phyloP scores from a whole-genome alignment of 2,329 filamentous ascomycete species.

The Setomelanomma holmii region DNA sequence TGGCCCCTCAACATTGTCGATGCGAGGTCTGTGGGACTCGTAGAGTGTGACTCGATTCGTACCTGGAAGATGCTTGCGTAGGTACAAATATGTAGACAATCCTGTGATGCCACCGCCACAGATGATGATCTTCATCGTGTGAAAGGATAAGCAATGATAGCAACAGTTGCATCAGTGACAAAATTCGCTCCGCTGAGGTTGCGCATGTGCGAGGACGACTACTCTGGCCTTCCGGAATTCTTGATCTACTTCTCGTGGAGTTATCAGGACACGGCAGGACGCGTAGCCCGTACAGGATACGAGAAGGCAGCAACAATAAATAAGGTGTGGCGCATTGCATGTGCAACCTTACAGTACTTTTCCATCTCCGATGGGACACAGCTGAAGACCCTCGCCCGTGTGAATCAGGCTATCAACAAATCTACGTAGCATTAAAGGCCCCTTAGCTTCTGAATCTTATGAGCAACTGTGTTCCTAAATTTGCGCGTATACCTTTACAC shows the following conservation, averaged over 20 bases:
- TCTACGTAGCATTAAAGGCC: no score
- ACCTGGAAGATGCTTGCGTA: constrained; percentile 30
- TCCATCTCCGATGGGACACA: no score
- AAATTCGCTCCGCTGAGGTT: no score
- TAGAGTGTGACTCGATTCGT: constrained; percentile 31
- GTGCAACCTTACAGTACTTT: no score
- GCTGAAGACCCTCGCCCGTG: no score
- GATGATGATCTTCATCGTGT: constrained; percentile 17
- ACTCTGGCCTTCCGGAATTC: background rate
- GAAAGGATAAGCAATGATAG: background rate
- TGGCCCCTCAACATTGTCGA: no score
- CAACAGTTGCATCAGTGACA: no score
- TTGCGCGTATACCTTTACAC: no score
- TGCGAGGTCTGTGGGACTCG: constrained; percentile 32
- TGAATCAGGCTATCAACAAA: no score
- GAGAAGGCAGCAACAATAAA: constrained; percentile 5
- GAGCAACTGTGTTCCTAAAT: no score
- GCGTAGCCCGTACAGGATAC: constrained; percentile 9
- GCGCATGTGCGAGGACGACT: no score
- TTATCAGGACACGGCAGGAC: background rate
- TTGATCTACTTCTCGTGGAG: background rate
- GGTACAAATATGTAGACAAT: constrained; percentile 29
- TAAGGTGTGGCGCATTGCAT: constrained; percentile 1
- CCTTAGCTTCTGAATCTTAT: no score
- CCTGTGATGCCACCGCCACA: constrained; percentile 23